These are phyloP conservation scores for Citeromyces matritensis DNA, from an alignment of 805 yeast species.

Conservation along the genomic window DNA sequence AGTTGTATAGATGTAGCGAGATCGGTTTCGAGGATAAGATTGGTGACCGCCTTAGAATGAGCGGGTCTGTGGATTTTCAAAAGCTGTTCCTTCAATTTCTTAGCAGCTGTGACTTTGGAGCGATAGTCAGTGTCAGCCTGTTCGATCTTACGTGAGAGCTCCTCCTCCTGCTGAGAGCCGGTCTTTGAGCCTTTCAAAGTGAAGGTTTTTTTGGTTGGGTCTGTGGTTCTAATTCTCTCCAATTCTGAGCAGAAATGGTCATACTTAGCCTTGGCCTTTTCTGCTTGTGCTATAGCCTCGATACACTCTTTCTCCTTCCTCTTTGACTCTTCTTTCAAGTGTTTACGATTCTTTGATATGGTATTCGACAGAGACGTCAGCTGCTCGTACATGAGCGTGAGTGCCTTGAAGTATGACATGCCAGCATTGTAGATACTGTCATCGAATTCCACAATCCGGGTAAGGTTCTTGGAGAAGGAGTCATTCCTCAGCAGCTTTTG, in stretches of 20 bases:
- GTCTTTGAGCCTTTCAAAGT: constrained; percentile 69
- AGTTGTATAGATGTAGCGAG: constrained; percentile 80
- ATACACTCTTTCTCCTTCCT: constrained; percentile 71
- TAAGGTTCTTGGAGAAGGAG: constrained; percentile 52
- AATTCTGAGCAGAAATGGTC: constrained; percentile 72
- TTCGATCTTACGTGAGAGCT: constrained; percentile 64
- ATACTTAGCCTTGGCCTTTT: constrained; percentile 74
- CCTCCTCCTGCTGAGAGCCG: constrained; percentile 84
- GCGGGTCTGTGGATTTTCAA: constrained; percentile 66
- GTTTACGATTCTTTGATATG: constrained; percentile 59
- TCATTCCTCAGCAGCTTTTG: constrained; percentile 33
- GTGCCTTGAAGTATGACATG: constrained; percentile 59
- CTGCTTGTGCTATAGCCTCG: constrained; percentile 75
- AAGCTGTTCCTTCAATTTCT: constrained; percentile 60
- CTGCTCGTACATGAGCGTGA: constrained; percentile 80
- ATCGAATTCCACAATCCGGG: constrained; percentile 59
- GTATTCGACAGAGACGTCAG: constrained; percentile 54
- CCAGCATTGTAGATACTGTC: constrained; percentile 61
- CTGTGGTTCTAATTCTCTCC: constrained; percentile 67
- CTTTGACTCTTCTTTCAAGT: constrained; percentile 67
- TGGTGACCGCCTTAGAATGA: constrained; percentile 53
- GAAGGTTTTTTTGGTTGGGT: constrained; percentile 73
- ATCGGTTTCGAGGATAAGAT: constrained; percentile 74
- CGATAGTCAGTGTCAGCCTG: constrained; percentile 79
- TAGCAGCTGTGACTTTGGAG: constrained; percentile 58